Conservation (phyloP, 2,329 filamentous ascomycete species). For the Pseudopithomyces chartarum region DNA sequence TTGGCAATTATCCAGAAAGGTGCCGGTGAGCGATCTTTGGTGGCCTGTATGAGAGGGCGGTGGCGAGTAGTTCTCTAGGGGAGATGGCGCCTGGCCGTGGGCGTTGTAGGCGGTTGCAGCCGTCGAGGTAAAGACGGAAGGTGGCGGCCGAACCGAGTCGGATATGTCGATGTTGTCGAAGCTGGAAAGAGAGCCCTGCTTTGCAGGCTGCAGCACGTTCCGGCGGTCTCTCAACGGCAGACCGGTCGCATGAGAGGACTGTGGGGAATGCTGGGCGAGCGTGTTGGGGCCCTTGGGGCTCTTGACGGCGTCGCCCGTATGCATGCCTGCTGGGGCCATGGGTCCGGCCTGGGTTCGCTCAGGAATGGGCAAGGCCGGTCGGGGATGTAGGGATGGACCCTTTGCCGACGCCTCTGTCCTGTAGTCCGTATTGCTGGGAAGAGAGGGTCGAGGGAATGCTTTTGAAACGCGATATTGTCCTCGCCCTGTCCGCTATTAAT, state of each 20-base stretch:
- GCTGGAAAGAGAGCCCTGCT: conserved; percentile 28
- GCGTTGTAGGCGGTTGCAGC: conserved; percentile 41
- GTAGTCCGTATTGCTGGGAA: conserved; percentile 20
- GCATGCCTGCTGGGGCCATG: conserved; percentile 23
- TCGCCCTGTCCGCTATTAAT: conserved; percentile 18
- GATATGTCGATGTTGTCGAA: conserved; percentile 43
- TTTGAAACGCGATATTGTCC: conserved; percentile 33
- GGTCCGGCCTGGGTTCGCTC: conserved; percentile 11
- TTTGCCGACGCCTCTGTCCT: conserved; percentile 7
- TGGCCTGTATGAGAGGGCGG: conserved; percentile 28
- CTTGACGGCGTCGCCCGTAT: conserved; percentile 19
- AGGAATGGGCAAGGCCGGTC: conserved; percentile 19
- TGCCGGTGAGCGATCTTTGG: conserved; percentile 42
- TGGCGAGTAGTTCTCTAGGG: conserved; percentile 31
- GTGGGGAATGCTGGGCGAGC: conserved; percentile 26
- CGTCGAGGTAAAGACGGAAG: conserved; percentile 38
- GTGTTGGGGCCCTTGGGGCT: conserved; percentile 30
- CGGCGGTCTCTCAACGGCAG: conserved; percentile 30
- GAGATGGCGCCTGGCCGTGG: conserved; percentile 31
- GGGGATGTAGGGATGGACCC: conserved; percentile 25
- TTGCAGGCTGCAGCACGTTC: conserved; percentile 24
- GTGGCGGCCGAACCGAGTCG: conserved; percentile 36
- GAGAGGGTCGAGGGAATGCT: conserved; percentile 24
- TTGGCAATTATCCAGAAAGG: conserved; percentile 44
- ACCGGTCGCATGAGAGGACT: conserved; percentile 36